Conservation (phyloP, 768 basidiomycete genomes). For the Leccinum variicolor region DNA sequence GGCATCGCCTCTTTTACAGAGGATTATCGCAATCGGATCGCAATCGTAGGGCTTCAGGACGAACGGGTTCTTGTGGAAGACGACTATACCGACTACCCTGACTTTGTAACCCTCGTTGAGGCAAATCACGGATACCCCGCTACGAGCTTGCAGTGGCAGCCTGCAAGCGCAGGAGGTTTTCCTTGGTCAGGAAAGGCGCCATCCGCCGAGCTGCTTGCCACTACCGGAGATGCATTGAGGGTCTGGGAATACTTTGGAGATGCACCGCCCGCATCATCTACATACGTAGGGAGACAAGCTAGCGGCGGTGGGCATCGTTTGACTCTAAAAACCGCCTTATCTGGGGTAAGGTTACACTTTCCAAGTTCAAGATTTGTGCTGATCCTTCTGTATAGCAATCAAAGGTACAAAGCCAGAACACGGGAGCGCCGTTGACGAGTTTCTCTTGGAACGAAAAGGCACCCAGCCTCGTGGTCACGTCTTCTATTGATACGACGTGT, state of each 20-base stretch:
- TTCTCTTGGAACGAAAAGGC: constrained; percentile 98
- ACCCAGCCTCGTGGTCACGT: constrained; percentile 90
- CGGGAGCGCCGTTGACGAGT: constrained; percentile 89
- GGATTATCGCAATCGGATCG: constrained; percentile 79
- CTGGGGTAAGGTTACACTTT: constrained; percentile 57
- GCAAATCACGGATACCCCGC: constrained; percentile 89
- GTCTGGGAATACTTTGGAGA: constrained; percentile 88
- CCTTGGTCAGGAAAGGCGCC: constrained; percentile 67
- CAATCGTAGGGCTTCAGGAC: constrained; percentile 75
- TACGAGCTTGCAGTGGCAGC: constrained; percentile 92
- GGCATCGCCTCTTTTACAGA: constrained; percentile 85
- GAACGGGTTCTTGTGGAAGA: constrained; percentile 87
- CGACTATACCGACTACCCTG: constrained; percentile 76
- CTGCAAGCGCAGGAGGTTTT: constrained; percentile 59
- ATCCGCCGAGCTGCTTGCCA: constrained; percentile 81
- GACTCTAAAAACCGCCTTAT: constrained; percentile 71
- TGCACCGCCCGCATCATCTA: constrained; percentile 50
- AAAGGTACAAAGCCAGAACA: constrained; percentile 81
- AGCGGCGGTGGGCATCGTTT: constrained; percentile 58
- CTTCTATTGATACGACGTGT: constrained; percentile 97
- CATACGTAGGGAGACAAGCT: constrained; percentile 68
- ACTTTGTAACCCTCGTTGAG: constrained; percentile 84
- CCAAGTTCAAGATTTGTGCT: constrained; percentile 6
- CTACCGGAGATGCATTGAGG: constrained; percentile 89
- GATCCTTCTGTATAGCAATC: constrained; percentile 59